Percentiles rank a stretch among this genome's conserved stretches.
Conservation (phyloP, 805 yeast genomes). For the Barnettozyma salicaria region DNA sequence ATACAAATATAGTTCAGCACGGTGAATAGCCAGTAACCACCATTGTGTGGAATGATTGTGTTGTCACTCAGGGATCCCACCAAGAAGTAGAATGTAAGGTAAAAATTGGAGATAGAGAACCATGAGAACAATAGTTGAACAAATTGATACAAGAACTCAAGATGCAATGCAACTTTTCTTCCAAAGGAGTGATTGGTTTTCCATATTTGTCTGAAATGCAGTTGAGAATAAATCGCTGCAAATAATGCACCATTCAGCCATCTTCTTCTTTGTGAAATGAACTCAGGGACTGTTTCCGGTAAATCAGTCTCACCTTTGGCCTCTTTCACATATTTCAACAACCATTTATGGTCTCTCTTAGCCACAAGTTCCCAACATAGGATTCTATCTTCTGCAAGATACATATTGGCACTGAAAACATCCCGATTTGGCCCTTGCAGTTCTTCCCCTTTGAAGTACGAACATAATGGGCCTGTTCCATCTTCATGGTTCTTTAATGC, state of each 20-base stretch:
- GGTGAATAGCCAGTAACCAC: constrained; percentile 82
- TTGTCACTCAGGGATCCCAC: constrained; percentile 72
- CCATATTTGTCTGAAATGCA: constrained; percentile 87
- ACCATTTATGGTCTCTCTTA: constrained; percentile 77
- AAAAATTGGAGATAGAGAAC: constrained; percentile 90
- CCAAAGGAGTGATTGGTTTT: constrained; percentile 72
- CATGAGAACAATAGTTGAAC: constrained; percentile 77
- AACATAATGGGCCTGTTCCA: constrained; percentile 86
- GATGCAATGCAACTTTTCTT: constrained; percentile 76
- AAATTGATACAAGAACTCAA: constrained; percentile 87
- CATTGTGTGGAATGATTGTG: constrained; percentile 48
- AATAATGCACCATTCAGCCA: constrained; percentile 98
- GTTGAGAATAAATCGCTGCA: constrained; percentile 86
- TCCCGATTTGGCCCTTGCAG: constrained; percentile 52
- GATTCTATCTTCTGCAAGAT: constrained; percentile 93
- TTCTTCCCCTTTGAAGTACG: constrained; percentile 88
- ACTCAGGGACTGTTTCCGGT: constrained; percentile 91
- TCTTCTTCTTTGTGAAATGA: constrained; percentile 92
- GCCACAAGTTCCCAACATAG: constrained; percentile 95
- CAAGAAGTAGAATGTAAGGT: constrained; percentile 84
- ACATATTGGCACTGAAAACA: constrained; percentile 94
- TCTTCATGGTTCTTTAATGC: constrained; percentile 81
- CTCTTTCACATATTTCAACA: constrained; percentile 82
- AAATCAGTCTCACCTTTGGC: constrained; percentile 97
- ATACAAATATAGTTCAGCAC: constrained; percentile 81